Base-by-base conservation (phyloP, 176 grass and related monocot genomes). In the Dendrocalamus sinicus region DNA sequence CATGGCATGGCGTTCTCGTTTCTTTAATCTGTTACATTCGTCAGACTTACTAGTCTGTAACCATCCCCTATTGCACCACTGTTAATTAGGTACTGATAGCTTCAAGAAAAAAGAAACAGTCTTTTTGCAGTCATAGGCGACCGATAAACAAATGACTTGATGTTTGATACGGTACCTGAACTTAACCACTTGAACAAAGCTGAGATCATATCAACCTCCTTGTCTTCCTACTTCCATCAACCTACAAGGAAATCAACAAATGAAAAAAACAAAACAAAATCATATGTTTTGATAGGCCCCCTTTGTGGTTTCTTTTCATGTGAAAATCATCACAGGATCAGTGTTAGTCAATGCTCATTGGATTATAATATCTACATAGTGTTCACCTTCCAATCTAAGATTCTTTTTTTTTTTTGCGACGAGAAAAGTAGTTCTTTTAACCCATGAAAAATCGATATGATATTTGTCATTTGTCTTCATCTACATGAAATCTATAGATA, bases 101-200 rank as follows among this genome's bases (percentile, higher is more conserved):
- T 69, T 37, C 47, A 81, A 69, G 19, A 66, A 80, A 80, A 39
- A 70, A 70, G 20, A 24, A 63, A 26, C 22, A 9, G 19, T 23
- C 17, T 7, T 59, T 6, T 22, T 80, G 9, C 16, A 22, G 24
- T 22, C 26, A 51, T 6, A 32, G 15, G 8, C 19, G 46, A 68
- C 64, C 6, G 4, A 14, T 5, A 41, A 70, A 58, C n/a, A 61
- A 61, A 45, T 45, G 43, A 4, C 30, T 57, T 51, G 57, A 72
- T 72, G 57, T 45, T 55, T 51, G 12, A 75, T 13, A 75, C 26
- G 48, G 24, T 28, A 35, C 32, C 44, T 72, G 70, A 26, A 72
- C n/a, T 62, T 26, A 72, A 12, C 23, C 44, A 46, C 41, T 71
- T 12, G 40, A 71, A 71, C 11, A 50, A 50, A 73, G 45, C 23